Evolutionary conservation across 2,329 filamentous ascomycete genomes (phyloP).

Genomic region (Fusarium sp.): DNA sequence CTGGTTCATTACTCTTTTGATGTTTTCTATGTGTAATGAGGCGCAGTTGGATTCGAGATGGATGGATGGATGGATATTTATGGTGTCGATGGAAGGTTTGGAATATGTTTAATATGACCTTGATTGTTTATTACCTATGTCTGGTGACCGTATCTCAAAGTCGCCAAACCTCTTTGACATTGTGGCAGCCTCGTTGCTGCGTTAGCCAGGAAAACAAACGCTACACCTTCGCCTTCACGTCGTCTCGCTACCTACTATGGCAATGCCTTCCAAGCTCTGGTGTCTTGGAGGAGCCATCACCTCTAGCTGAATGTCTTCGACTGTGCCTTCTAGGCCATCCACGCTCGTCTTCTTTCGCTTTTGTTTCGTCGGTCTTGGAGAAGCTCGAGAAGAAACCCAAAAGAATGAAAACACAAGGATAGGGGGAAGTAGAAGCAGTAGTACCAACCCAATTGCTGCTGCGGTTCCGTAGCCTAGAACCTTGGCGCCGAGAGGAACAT

Average conservation of each 20-base stretch:
- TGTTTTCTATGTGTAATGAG: not conserved
- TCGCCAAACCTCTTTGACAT: too few species aligned
- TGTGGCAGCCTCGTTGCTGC: too few species aligned
- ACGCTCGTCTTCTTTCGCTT: not conserved
- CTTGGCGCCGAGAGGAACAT: constrained; percentile 2
- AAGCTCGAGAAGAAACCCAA: not conserved
- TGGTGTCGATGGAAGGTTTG: not conserved
- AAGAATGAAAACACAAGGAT: not conserved
- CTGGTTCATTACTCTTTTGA: not conserved
- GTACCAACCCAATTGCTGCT: not conserved
- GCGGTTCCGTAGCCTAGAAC: not conserved
- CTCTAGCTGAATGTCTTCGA: not conserved
- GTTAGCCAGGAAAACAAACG: too few species aligned
- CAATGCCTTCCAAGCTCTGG: not conserved
- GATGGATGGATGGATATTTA: not conserved
- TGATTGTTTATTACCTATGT: not conserved
- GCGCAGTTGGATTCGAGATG: not conserved
- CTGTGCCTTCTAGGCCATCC: not conserved
- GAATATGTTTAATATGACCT: not conserved
- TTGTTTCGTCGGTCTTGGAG: not conserved
- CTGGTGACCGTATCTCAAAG: not conserved
- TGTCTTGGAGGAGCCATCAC: not conserved
- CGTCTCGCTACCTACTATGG: not conserved
- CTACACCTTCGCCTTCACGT: not conserved
- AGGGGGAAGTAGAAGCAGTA: not conserved